Evolutionary conservation across 2,329 filamentous ascomycete species (phyloP).

Genomic region (Fusarium agapanthi): DNA sequence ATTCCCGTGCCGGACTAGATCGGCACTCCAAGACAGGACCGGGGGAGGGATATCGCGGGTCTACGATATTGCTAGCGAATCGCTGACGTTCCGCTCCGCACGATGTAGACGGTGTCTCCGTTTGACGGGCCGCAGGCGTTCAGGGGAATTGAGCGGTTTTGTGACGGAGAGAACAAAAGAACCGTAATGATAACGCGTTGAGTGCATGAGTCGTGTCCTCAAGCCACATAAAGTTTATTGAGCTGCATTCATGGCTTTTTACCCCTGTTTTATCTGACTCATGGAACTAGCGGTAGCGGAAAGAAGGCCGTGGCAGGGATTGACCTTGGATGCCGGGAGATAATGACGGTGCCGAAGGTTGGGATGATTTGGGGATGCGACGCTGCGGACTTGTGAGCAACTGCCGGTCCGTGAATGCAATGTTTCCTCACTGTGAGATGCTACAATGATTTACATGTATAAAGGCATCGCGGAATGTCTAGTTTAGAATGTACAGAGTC

Average conservation of each 20-base stretch:
- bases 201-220: not conserved
- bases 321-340: not conserved
- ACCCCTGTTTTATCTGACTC: not conserved
- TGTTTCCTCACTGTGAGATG: not conserved
- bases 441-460: fast-evolving
- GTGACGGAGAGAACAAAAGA: not conserved
- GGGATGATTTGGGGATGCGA: not conserved
- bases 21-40: not conserved
- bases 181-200: not conserved
- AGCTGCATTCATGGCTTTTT: not conserved
- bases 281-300: not conserved
- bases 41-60: not conserved
- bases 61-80: not conserved
- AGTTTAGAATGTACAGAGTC: not conserved
- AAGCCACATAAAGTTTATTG: not conserved
- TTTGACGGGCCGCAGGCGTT: not conserved
- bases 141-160: not conserved
- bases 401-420: not conserved
- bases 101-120: conserved; percentile 2
- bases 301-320: not conserved
- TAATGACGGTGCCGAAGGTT: not conserved
- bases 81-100: not conserved
- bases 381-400: not conserved
- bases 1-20: not conserved
- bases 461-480: not conserved